phyloP scores from a whole-genome alignment of 371 early-diverging fungal genomes.

The Synchytrium microbalum region DNA sequence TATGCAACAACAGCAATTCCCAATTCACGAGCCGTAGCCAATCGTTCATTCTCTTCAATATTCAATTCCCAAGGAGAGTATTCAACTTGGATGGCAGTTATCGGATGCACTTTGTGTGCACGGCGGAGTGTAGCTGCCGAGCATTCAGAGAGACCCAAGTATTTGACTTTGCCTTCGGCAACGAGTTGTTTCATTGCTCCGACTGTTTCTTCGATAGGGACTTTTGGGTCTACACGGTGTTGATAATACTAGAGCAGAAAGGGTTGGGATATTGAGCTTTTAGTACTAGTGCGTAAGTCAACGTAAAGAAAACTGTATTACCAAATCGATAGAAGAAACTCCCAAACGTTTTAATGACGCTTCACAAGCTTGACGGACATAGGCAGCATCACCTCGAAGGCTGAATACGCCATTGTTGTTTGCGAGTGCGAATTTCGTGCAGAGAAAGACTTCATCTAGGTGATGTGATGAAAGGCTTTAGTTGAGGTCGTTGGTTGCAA shows the following conservation, averaged over 20 bases:
- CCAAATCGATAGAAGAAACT: too few species aligned
- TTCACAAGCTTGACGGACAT: too few species aligned
- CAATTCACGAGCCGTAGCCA: conserved; percentile 49
- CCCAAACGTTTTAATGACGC: too few species aligned
- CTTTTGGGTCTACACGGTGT: neutral
- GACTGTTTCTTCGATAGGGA: conserved; percentile 51
- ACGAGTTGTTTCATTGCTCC: conserved; percentile 51
- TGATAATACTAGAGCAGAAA: neutral
- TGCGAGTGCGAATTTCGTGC: too few species aligned
- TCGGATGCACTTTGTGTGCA: conserved; percentile 57
- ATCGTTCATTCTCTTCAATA: conserved; percentile 43
- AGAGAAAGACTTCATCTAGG: too few species aligned
- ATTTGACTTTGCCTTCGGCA: conserved; percentile 48
- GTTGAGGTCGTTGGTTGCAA: too few species aligned
- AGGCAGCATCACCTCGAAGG: too few species aligned
- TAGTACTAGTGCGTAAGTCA: too few species aligned
- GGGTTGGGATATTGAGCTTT: too few species aligned
- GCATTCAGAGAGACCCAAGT: conserved; percentile 54
- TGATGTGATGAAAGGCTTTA: too few species aligned
- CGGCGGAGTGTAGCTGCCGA: conserved; percentile 44
- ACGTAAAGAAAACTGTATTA: too few species aligned
- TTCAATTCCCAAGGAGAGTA: conserved; percentile 44
- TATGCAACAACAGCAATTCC: conserved; percentile 51
- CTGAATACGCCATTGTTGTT: too few species aligned
- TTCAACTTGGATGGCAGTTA: conserved; percentile 46